Conservation (phyloP, 1,284 basidiomycete genomes). For the Neolentinus lepideus region DNA sequence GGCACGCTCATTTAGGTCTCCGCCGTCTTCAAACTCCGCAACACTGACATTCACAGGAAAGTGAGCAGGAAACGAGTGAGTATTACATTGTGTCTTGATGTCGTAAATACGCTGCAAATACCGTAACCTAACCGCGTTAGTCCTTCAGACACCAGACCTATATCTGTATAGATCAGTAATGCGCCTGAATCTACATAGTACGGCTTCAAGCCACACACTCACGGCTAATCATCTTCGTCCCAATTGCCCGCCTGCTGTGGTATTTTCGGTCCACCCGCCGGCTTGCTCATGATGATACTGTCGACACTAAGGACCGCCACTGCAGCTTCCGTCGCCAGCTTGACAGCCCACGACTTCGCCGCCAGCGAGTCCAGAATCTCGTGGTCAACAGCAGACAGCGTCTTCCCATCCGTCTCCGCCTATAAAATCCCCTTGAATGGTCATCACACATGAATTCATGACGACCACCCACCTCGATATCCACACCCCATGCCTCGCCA, state of each 20-base stretch:
- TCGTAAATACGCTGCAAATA: not conserved
- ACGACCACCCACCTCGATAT: slow-evolving; percentile 68
- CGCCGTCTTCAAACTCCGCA: no score
- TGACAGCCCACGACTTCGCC: slow-evolving; percentile 86
- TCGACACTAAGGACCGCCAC: slow-evolving; percentile 93
- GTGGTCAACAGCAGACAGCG: slow-evolving; percentile 52
- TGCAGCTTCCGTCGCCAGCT: slow-evolving; percentile 90
- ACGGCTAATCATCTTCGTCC: slow-evolving; percentile 54
- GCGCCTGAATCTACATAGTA: not conserved
- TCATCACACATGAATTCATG: slow-evolving; percentile 1
- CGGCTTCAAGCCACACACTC: not conserved
- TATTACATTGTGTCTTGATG: not conserved
- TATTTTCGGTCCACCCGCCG: slow-evolving; percentile 81
- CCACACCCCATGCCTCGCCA: slow-evolving; percentile 80
- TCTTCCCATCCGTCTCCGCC: slow-evolving; percentile 76
- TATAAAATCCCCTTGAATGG: slow-evolving; percentile 2
- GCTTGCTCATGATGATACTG: slow-evolving; percentile 96
- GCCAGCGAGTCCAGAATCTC: slow-evolving; percentile 81
- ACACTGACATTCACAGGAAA: no score
- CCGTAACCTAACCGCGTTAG: not conserved
- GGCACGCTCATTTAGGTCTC: no score
- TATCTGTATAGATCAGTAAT: no score
- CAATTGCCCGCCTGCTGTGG: slow-evolving; percentile 80
- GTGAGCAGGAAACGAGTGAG: not conserved
- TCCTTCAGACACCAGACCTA: not conserved